phyloP scores from a whole-genome alignment of 2,329 filamentous ascomycete species.

The Diaporthe sp. region DNA sequence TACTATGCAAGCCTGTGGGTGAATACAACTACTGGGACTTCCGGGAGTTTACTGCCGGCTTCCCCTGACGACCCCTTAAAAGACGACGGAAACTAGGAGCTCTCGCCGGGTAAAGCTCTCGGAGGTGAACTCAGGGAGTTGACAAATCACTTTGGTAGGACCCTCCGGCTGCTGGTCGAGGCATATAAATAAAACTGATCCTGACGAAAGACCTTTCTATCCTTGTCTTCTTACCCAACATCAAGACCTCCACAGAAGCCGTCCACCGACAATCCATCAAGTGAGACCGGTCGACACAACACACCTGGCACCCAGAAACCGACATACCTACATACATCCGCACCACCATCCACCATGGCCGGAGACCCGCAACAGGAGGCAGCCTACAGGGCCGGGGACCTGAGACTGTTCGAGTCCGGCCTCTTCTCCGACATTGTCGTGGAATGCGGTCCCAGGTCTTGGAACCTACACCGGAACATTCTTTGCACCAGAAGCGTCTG shows the following conservation, averaged over 20 bases:
- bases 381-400: neutral
- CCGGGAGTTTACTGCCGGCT: no score
- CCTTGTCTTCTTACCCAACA: no score
- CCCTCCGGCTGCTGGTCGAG: accelerated
- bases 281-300: no score
- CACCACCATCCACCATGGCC: neutral
- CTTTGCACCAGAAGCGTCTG: neutral
- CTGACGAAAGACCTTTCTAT: no score
- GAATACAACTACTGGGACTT: no score
- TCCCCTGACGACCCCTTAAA: no score
- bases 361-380: neutral
- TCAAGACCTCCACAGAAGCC: neutral
- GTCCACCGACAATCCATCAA: neutral
- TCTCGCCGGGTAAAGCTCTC: no score
- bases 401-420: neutral
- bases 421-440: neutral
- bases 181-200: neutral
- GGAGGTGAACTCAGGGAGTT: no score
- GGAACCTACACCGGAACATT: neutral
- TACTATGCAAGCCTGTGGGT: no score
- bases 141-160: accelerated
- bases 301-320: neutral
- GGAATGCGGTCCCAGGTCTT: neutral
- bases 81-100: no score
- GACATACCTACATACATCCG: no score